Evolutionary conservation across 768 basidiomycete genomes (phyloP).

Genomic region (Lactifluus pinguis): DNA sequence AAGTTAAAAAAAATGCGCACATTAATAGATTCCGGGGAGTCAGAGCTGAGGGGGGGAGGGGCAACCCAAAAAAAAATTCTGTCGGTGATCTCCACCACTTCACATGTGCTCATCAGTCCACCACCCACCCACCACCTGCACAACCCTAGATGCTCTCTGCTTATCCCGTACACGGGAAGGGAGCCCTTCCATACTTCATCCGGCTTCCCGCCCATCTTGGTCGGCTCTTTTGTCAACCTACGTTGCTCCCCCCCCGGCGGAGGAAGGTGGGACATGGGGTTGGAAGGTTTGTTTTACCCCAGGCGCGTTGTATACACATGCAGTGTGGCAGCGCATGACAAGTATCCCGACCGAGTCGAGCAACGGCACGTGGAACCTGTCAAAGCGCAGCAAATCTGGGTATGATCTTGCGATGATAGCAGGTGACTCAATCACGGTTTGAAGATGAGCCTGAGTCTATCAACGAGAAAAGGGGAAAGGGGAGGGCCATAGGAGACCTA

Average conservation of each 20-base stretch:
- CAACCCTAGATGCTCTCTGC: slow-evolving; percentile 37
- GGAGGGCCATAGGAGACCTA: slow-evolving; percentile 25
- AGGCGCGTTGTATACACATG: slow-evolving; percentile 50
- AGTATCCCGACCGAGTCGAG: slow-evolving; percentile 42
- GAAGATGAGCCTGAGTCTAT: neutral
- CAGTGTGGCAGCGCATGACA: slow-evolving; percentile 32
- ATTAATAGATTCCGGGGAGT: neutral
- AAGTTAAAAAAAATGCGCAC: neutral
- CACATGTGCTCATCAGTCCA: slow-evolving; percentile 27
- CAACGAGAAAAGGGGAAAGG: slow-evolving; percentile 11
- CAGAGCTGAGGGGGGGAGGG: no score
- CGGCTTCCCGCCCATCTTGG: slow-evolving; percentile 29
- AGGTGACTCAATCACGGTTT: neutral
- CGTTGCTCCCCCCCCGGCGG: slow-evolving; percentile 28
- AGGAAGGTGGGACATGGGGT: slow-evolving; percentile 47
- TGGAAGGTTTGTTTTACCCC: slow-evolving; percentile 47
- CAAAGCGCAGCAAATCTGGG: slow-evolving; percentile 67
- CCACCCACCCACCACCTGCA: slow-evolving; percentile 59
- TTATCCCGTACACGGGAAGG: slow-evolving; percentile 35
- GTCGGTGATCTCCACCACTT: slow-evolving; percentile 1
- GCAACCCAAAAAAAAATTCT: neutral
- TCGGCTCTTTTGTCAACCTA: slow-evolving; percentile 26
- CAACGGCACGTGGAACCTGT: slow-evolving; percentile 47
- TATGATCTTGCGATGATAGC: slow-evolving; percentile 23
- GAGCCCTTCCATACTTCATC: slow-evolving; percentile 6